These are phyloP conservation scores for Tetradesmus obliquus DNA, from an alignment of 139 green algal species.

Conservation along the genomic window DNA sequence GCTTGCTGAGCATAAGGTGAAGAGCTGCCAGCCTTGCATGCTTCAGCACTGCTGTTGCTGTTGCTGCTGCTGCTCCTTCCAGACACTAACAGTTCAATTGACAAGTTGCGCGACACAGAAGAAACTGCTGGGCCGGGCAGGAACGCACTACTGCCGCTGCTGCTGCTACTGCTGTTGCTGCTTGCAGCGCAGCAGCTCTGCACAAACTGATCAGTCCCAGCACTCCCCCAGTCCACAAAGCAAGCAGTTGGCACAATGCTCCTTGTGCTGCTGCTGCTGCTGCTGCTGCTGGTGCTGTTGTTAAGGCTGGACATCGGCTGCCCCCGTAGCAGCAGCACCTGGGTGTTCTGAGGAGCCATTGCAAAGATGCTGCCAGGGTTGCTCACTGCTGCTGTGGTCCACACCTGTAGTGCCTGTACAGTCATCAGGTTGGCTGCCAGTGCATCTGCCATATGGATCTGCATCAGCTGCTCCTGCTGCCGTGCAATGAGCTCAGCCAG, in stretches of 20 bases:
- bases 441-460: conserved; percentile 29
- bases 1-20: not conserved
- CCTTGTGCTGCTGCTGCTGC: not conserved
- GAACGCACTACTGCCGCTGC: not conserved
- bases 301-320: not conserved
- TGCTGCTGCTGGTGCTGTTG: not conserved
- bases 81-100: not conserved
- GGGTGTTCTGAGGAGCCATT: not conserved
- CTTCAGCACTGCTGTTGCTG: not conserved
- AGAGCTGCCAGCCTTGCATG: not conserved
- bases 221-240: not conserved
- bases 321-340: not conserved
- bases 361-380: conserved; percentile 15
- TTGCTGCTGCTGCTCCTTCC: not conserved
- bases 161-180: not conserved
- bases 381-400: conserved; percentile 20
- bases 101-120: not conserved
- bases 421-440: conserved; percentile 34
- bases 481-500: conserved; percentile 12
- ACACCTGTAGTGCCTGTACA: conserved; percentile 1
- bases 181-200: not conserved
- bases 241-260: not conserved
- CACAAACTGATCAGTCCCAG: conserved; percentile 1
- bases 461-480: conserved; percentile 20
- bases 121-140: not conserved